phyloP scores from a whole-genome alignment of 1,284 basidiomycete species.

The Puccinia horiana region DNA sequence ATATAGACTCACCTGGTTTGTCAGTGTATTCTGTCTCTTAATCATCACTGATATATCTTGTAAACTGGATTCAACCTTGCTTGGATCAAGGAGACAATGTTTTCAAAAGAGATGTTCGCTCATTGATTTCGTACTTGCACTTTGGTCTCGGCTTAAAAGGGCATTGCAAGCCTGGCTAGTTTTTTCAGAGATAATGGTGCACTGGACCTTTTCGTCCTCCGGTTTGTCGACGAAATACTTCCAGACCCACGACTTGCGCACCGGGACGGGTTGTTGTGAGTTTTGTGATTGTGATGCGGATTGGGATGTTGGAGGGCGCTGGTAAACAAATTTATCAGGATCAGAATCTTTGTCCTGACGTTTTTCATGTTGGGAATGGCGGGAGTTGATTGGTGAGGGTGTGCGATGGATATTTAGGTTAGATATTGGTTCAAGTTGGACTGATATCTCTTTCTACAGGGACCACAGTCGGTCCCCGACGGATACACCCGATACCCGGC shows the following conservation, averaged over 20 bases:
- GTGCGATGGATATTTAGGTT: too few species aligned
- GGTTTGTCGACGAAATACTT: not conserved
- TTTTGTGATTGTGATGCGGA: too few species aligned
- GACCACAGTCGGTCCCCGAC: too few species aligned
- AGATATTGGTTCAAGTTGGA: too few species aligned
- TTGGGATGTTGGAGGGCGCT: too few species aligned
- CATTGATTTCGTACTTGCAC: not conserved
- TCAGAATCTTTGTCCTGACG: too few species aligned
- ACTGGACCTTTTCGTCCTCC: not conserved
- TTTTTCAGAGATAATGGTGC: not conserved
- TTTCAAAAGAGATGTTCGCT: not conserved
- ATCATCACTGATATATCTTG: not conserved
- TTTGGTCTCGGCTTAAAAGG: not conserved
- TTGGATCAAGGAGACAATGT: not conserved
- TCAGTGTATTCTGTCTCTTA: constrained; percentile 1
- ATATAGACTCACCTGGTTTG: not conserved
- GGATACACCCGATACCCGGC: too few species aligned
- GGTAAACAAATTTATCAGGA: too few species aligned
- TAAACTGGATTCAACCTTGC: not conserved
- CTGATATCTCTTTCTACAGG: too few species aligned
- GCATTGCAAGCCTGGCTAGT: not conserved
- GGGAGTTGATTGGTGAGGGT: too few species aligned
- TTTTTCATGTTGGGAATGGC: too few species aligned
- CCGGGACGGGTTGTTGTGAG: too few species aligned
- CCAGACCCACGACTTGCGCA: not conserved